Base-by-base conservation (phyloP, 805 yeast species). In the Starmerella gropengiesseri region DNA sequence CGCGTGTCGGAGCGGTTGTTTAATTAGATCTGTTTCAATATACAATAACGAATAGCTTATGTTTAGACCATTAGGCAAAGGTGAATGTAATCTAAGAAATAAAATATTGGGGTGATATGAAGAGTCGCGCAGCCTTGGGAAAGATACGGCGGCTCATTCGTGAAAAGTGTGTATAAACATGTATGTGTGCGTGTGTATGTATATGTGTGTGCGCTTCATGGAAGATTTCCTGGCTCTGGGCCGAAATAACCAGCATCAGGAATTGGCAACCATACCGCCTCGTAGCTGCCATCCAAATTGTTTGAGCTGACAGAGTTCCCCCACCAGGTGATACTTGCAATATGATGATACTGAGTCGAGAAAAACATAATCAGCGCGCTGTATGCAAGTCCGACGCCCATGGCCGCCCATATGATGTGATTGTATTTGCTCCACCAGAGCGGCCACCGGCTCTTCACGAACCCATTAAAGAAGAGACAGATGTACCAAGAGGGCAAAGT, bases 361-460 rank as follows among this genome's bases (percentile, higher is more conserved):
- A 74, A 73, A 60, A 78, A 77, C 30, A 77, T 72, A 45, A 77
- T 59, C 35, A 75, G 61, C 1, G 75, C 75, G 45, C 76, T 63
- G 48, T 76, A 67, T 3, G 81, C 83, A 13, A 76, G 71, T 13
- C 81, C 82, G 1, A 80, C 73, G 12, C 69, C 61, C 25, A 78
- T 60, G 2, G 73, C 79, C 41, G 78, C 70, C 19, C 77, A 64
- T 36, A 78, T 58, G 16, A 77, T 68, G 46, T 64, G 69, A 52
- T 58, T 64, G 55, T 67, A 69, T 56, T 65, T 66, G 31, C 61
- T 63, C 65, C 81, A 78, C 81, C 80, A 70, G 20, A 65, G 56
- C 38, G 67, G 53, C 57, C 71, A 70, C 50, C 65, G 61, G 46
- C 64, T 61, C 52, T 70, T 68, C 52, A 75, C 60, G 44, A 61